phyloP scores from a whole-genome alignment of 2,329 filamentous ascomycete species.

The Cladosporium sp. region DNA sequence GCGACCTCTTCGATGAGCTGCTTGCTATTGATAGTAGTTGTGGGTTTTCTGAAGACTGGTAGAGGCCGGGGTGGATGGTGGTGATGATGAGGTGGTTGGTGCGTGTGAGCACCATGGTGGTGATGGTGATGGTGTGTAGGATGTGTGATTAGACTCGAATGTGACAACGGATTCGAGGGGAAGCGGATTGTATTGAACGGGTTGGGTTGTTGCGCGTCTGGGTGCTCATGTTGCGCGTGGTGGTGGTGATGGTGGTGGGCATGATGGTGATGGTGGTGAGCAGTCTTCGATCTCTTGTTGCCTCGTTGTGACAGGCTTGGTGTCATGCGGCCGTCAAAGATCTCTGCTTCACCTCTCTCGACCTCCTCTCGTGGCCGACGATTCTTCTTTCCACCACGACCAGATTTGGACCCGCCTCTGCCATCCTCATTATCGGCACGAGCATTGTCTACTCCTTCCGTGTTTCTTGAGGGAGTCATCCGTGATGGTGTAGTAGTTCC shows the following conservation, averaged over 20 bases:
- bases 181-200: slow-evolving; percentile 36
- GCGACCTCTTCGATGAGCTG: slow-evolving; percentile 71
- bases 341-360: slow-evolving; percentile 63
- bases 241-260: slow-evolving; percentile 55
- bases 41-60: slow-evolving; percentile 57
- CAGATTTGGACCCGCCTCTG: slow-evolving; percentile 44
- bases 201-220: slow-evolving; percentile 32
- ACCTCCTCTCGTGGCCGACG: slow-evolving; percentile 78
- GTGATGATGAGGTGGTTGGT: slow-evolving; percentile 38
- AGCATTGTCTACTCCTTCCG: slow-evolving; percentile 32
- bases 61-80: slow-evolving; percentile 38
- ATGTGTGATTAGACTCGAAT: slow-evolving; percentile 31
- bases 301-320: slow-evolving; percentile 62
- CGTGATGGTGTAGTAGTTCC: slow-evolving; percentile 55
- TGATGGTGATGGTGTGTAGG: slow-evolving; percentile 40
- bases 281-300: slow-evolving; percentile 60
- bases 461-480: slow-evolving; percentile 33
- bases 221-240: slow-evolving; percentile 32
- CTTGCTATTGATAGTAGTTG: slow-evolving; percentile 66
- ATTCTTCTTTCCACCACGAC: slow-evolving; percentile 22
- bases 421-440: slow-evolving; percentile 37
- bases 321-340: slow-evolving; percentile 61
- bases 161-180: slow-evolving; percentile 31
- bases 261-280: slow-evolving; percentile 56
- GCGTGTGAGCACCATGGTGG: slow-evolving; percentile 38